Base-by-base conservation (phyloP, 768 basidiomycete genomes). In the Pisolithus orientalis region DNA sequence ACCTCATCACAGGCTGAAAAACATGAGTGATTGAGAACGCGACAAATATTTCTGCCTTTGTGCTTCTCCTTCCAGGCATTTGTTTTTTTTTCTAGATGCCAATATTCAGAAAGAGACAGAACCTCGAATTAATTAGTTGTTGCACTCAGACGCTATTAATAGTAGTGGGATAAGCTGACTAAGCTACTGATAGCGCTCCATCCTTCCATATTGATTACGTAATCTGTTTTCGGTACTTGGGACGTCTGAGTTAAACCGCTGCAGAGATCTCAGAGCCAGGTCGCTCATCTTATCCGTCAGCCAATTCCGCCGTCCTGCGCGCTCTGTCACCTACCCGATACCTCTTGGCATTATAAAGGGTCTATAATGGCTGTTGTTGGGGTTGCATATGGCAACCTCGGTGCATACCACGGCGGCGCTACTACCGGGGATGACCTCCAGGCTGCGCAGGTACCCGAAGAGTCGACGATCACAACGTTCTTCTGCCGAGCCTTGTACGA, bases 401-500 rank as follows among this genome's bases (percentile, higher is more conserved):
- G 24, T 29, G 21, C 57, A 28, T 61, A 65, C 53, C 58, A 61
- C 49, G 55, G 57, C 9, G 59, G 57, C 45, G 54, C 59, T 52
- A 59, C 53, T 52, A 39, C 63, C 52, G 66, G 66, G 16, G 64
- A 69, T 39, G 54, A 56, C 32, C 40, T 21, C 25, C 54, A 56
- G 37, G 39, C 42, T 16, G 44, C 54, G 27, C 55, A 56, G 6
- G 56, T 65, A 43, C 62, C 69, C 59, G 83, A 83, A 54, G 84
- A 85, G 58, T 80, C 80, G 60, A 82, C 70, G 55, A 71, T 83
- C 65, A 74, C 75, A 52, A 83, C 87, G 17, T 80, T 92, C 65
- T 92, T 94, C 72, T 96, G 94, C 63, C 83, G 87, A 47, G 95
- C 95, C 4, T 75, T 92, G 50, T 99, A 95, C 67, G 89, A 93